Evolutionary conservation across 805 yeast species (phyloP).

Genomic region (Monosporozyma yasuniensis): DNA sequence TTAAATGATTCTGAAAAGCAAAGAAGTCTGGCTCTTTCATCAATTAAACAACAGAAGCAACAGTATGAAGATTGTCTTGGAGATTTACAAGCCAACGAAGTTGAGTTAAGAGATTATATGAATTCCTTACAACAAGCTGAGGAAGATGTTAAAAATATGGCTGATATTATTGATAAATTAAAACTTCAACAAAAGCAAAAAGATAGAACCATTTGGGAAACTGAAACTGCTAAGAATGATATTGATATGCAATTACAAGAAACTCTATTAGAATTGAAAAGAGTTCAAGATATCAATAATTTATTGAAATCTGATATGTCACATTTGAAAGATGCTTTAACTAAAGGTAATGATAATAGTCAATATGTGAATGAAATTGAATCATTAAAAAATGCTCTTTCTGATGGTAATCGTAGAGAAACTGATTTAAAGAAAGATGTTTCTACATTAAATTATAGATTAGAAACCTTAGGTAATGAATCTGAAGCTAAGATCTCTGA

Average conservation of each 20-base stretch:
- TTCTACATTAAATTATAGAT: slow-evolving; percentile 50
- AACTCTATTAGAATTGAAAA: slow-evolving; percentile 44
- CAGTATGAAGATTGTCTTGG: slow-evolving; percentile 67
- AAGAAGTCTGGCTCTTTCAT: slow-evolving; percentile 45
- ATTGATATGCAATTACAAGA: slow-evolving; percentile 51
- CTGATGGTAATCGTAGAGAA: slow-evolving; percentile 51
- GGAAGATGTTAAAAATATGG: slow-evolving; percentile 47
- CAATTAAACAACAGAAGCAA: slow-evolving; percentile 52
- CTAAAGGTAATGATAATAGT: slow-evolving; percentile 34
- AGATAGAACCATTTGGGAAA: slow-evolving; percentile 49
- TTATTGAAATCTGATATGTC: slow-evolving; percentile 48
- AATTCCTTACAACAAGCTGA: slow-evolving; percentile 39
- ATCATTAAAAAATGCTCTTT: slow-evolving; percentile 44
- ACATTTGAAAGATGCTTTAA: slow-evolving; percentile 41
- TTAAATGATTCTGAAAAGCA: slow-evolving; percentile 49
- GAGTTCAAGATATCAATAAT: slow-evolving; percentile 39
- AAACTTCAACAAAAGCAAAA: slow-evolving; percentile 43
- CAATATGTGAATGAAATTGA: slow-evolving; percentile 45
- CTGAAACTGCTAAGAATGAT: slow-evolving; percentile 39
- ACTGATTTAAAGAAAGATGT: slow-evolving; percentile 56
- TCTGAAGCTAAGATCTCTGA: slow-evolving; percentile 32
- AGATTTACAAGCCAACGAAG: slow-evolving; percentile 72
- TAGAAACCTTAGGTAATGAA: slow-evolving; percentile 44
- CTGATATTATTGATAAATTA: slow-evolving; percentile 43
- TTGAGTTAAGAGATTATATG: slow-evolving; percentile 48